Evolutionary conservation across 2,329 filamentous ascomycete genomes (phyloP), one percentile per base, ranked within the genome.

Genomic region (Macrophomina pseudophaseolina): DNA sequence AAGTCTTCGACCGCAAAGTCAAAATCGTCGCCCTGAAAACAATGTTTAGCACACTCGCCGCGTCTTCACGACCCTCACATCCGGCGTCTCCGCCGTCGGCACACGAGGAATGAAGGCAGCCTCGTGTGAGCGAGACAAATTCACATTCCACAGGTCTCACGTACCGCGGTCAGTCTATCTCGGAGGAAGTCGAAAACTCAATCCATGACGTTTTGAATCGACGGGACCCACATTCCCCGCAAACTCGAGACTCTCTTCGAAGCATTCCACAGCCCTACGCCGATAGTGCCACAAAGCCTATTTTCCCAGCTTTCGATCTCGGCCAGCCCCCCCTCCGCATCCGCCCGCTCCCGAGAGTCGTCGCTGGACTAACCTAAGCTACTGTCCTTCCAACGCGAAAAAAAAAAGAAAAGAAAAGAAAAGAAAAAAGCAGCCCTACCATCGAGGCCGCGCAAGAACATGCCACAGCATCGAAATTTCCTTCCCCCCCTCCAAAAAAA

Each of bases 181-280:
- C 23, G 23, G 23, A 23, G 1, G 1, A 23, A 23, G 6, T 38
- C 35, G 7, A 46, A 16, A 46, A 5, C 8, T 23, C n/a, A 49
- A 6, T 38, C 46, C 28, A 49, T 23, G 46, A 49, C 46, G 46
- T 49, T 5, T 4, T 1, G 14, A 40, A 14, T 40, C 38, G 30
- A 51, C 44, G 11, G 33, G 49, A 54, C 32, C 52, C 52, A 40
- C 52, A 54, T 54, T 54, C 52, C 52, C 32, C 52, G 52, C 52
- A 33, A 54, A 40, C 52, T 53, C 28, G 38, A 40, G 14, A 40
- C 38, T 38, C 35, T 38, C 35, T 38, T 12, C 35, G 35, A 44
- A 12, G 32, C 52, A 54, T 54, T 54, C 52, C 52, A 8, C 52
- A 54, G 52, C 33, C 52, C 52, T 40, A 23, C 12, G 42, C 28